Evolutionary conservation across 1,139 yeast species (phyloP).

Genomic region (Yamadazyma atlantica): DNA sequence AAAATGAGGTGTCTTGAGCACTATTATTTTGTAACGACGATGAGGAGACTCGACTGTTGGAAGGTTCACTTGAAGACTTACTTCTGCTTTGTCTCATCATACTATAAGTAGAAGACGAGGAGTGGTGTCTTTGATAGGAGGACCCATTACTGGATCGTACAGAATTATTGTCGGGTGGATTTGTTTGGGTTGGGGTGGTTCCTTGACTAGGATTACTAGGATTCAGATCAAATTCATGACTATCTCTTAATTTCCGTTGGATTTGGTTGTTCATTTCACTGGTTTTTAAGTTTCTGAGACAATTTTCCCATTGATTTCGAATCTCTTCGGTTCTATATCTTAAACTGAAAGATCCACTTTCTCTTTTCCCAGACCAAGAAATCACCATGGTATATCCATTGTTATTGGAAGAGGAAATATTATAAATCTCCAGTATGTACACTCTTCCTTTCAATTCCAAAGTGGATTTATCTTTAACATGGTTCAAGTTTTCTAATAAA

Average conservation of each 20-base stretch:
- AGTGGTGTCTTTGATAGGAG: constrained; percentile 40
- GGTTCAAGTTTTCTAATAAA: constrained; percentile 36
- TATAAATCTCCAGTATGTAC: constrained; percentile 65
- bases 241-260: constrained; percentile 39
- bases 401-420: constrained; percentile 41
- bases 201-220: constrained; percentile 11
- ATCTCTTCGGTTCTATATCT: constrained; percentile 70
- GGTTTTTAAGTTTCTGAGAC: constrained; percentile 48
- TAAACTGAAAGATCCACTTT: constrained; percentile 71
- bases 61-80: constrained; percentile 23
- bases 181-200: constrained; percentile 4
- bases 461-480: constrained; percentile 31
- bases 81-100: constrained; percentile 42
- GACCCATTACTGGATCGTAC: constrained; percentile 32
- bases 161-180: constrained; percentile 15
- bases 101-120: constrained; percentile 46
- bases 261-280: constrained; percentile 44
- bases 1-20: constrained; percentile 20
- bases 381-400: constrained; percentile 59
- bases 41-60: constrained; percentile 17
- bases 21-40: constrained; percentile 17
- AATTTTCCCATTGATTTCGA: constrained; percentile 68
- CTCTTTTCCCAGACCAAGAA: constrained; percentile 79
- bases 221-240: constrained; percentile 32
- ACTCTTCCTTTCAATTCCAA: constrained; percentile 67